phyloP scores from a whole-genome alignment of 768 basidiomycete genomes.

The Amanita thiersii region DNA sequence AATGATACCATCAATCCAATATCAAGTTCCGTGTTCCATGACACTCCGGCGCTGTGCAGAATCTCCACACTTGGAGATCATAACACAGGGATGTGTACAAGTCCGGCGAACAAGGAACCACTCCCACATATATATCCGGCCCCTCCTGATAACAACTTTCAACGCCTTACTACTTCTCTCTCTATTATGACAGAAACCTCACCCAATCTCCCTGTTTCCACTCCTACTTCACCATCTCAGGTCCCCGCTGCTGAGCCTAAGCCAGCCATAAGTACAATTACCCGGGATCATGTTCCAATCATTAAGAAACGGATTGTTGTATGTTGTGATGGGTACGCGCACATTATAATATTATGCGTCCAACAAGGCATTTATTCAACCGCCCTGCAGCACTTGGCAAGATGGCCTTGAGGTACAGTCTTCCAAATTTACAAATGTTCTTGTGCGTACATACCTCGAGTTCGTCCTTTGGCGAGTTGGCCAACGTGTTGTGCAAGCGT shows the following conservation, averaged over 20 bases:
- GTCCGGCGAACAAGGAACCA: too few species aligned
- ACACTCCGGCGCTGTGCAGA: neutral
- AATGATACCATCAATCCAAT: too few species aligned
- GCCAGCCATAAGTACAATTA: neutral
- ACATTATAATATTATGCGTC: neutral
- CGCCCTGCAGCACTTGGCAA: constrained; percentile 55
- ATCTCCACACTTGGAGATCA: too few species aligned
- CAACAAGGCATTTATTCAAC: neutral
- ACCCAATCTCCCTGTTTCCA: neutral
- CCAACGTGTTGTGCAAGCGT: constrained; percentile 26
- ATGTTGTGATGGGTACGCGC: constrained; percentile 66
- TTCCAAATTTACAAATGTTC: constrained; percentile 47
- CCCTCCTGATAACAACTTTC: neutral
- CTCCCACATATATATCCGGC: neutral
- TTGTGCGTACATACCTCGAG: constrained; percentile 27
- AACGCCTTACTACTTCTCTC: neutral
- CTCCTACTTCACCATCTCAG: too few species aligned
- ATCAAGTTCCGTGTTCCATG: neutral
- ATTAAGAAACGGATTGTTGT: constrained; percentile 56
- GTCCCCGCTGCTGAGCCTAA: neutral
- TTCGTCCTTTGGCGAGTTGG: neutral
- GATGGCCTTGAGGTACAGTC: constrained; percentile 44
- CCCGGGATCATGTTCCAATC: constrained; percentile 11
- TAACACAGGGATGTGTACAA: too few species aligned
- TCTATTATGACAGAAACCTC: neutral